Base-by-base conservation (phyloP, 1,139 yeast species). In the Spencermartinsiella ligniputridi region DNA sequence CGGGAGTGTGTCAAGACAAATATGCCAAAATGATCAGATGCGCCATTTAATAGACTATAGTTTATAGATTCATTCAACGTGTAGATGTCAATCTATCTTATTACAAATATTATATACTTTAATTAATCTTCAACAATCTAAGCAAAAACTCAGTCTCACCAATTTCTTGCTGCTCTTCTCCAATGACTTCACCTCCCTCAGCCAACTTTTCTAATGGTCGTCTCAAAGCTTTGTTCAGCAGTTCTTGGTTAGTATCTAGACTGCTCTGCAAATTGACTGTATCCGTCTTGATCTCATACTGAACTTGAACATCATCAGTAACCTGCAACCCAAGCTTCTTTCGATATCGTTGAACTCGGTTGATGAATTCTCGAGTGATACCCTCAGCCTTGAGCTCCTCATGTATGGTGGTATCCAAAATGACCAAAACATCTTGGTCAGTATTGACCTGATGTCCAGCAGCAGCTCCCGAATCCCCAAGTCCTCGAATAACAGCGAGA, bases 321-420 rank as follows among this genome's bases (percentile, higher is more conserved):
- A 95, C 90, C 61, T 85, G 87, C 61, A 94, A 75, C 35, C 96
- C 96, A 52, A 88, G 90, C 76, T 90, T 89, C 82, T 94, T 94
- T 71, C 99, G 86, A 66, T 90, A 79, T 69, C 96, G 85, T 75
- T 94, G 99, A 56, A 94, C 89, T 70, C 98, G 89, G 77, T 94
- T 94, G 61, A 92, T 78, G 63, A 94, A 76, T 68, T 94, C 98
- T 72, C 99, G 87, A 5, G 96, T 96, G 58, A 86, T 75, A 66
- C 97, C 97, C 72, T 92, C 97, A 43, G 86, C 81, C 71, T 84
- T 84, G 65, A 90, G 76, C 58, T 90, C 96, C 37, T 90, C 89
- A 63, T 92, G 84, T 48, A 88, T 69, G 57, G 85, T 86, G 51
- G 88, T 85, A 63, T 94, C 98, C 66, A 94, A 74, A 54, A 94